Evolutionary conservation across 2,329 filamentous ascomycete species (phyloP), one percentile per base, ranked within the genome.

Genomic region (Sclerotinia spermophila): DNA sequence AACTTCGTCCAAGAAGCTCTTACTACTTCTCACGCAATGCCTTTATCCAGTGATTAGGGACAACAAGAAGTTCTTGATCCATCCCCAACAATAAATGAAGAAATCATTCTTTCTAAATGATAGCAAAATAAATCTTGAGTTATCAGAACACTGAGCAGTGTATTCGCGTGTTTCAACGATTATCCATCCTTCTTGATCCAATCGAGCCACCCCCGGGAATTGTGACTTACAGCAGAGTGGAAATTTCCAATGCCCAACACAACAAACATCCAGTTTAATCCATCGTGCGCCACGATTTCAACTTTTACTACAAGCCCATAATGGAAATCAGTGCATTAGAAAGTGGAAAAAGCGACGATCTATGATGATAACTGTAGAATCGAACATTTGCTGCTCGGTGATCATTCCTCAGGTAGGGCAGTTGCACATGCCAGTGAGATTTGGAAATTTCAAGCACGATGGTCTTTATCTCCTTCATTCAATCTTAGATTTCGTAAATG

Each of bases 141-240:
- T 4, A 13, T 13, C 4, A 0, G 10, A 13, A 2, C 24, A 1
- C 21, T 5, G 24, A 0, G 1, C 21, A n/a, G 24, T 2, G 2
- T 0, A 13, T 48, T 48, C 6, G 0, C 2, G 2, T 48, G 2
- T 13, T 1, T 48, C 45, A 48, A 13, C 10, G 1, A 51, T 15
- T 5, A 13, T 15, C 3, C 4, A 24, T 24, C 8, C 10, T 11
- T 48, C 8, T 11, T 48, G 1, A 45, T 48, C 0, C 2, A 27
- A 51, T 27, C 5, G n/a, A 51, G 3, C n/a, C n/a, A 0, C 1
- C 11, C 24, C 1, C 11, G 1, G 15, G 24, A 27, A 51, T 6
- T 0, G 3, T 2, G 5, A 15, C 15, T 51, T n/a, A 13, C 45
- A 1, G 13, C 4, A 51, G 5, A 51, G 3, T 0, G 24, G 5